Conservation (phyloP, 169 alveolate species). For the Perkinsus marinus region DNA sequence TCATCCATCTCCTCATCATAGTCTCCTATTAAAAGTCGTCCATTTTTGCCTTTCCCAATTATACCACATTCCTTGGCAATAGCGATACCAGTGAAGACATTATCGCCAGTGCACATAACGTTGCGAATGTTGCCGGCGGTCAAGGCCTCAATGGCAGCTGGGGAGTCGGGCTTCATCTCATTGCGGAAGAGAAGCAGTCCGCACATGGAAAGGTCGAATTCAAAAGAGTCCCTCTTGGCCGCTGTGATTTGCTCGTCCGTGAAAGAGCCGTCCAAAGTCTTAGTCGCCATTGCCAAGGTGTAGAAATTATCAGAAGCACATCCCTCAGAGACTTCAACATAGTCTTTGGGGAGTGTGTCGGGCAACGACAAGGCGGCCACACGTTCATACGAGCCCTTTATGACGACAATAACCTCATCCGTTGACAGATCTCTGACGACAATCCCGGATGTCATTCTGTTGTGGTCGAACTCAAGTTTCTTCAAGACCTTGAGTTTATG, state of each 20-base stretch:
- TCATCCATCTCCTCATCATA: neutral
- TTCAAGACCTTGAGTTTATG: neutral
- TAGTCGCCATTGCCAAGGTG: neutral
- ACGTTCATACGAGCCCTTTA: conserved; percentile 12
- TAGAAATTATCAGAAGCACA: neutral
- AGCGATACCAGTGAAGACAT: conserved; percentile 1
- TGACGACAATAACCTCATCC: neutral
- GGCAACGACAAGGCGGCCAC: neutral
- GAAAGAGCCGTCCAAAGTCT: neutral
- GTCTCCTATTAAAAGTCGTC: neutral
- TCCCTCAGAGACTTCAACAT: neutral
- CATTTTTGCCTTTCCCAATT: neutral
- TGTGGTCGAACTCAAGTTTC: neutral
- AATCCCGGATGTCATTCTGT: neutral
- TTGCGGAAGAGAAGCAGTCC: conserved; percentile 24
- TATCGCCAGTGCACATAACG: conserved; percentile 31
- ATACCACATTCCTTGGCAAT: neutral
- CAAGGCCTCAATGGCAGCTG: conserved; percentile 12
- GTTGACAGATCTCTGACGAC: neutral
- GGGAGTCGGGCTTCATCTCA: conserved; percentile 21
- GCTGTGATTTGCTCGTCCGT: neutral
- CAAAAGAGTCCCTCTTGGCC: neutral
- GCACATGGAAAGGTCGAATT: neutral
- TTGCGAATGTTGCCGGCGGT: conserved; percentile 8
- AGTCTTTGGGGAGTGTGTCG: neutral